These are phyloP conservation scores for Alternaria dauci DNA, from an alignment of 2,329 filamentous ascomycete genomes.

Conservation along the genomic window DNA sequence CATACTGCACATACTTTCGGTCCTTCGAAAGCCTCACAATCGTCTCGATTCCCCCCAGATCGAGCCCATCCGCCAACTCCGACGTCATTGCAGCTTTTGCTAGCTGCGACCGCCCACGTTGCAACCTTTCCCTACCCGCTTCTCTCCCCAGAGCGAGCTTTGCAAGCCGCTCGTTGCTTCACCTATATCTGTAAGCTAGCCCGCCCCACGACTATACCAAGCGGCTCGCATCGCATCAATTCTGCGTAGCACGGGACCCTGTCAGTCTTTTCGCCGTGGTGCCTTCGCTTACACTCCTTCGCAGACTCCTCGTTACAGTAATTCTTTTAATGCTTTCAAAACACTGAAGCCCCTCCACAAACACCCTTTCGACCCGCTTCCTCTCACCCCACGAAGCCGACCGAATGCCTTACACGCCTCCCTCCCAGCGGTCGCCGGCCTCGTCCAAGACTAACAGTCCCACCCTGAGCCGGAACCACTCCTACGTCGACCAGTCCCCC, in stretches of 20 bases:
- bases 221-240: background rate
- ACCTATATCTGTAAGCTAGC: slow-evolving; percentile 30
- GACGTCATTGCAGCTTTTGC: slow-evolving; percentile 48
- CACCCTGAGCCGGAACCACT: slow-evolving; percentile 60
- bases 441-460: slow-evolving; percentile 64
- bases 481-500: slow-evolving; percentile 55
- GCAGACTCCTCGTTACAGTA: slow-evolving; percentile 30
- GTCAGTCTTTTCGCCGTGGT: slow-evolving; percentile 5
- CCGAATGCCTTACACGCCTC: slow-evolving; percentile 89
- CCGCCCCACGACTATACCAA: background rate
- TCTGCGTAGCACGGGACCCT: background rate
- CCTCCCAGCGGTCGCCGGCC: slow-evolving; percentile 69
- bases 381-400: slow-evolving; percentile 46
- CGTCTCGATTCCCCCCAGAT: slow-evolving; percentile 20
- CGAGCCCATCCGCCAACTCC: slow-evolving; percentile 28
- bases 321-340: slow-evolving; percentile 54
- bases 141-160: slow-evolving; percentile 25
- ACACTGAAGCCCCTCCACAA: slow-evolving; percentile 43
- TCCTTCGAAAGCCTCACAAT: slow-evolving; percentile 25
- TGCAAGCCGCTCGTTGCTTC: slow-evolving; percentile 21
- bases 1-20: slow-evolving; percentile 24
- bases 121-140: slow-evolving; percentile 9
- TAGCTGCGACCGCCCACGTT: slow-evolving; percentile 34
- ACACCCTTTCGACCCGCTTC: slow-evolving; percentile 46
- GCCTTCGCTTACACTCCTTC: slow-evolving; percentile 18